Base-by-base conservation (phyloP, 495 filamentous ascomycete species). In the Neurospora tetraspora region DNA sequence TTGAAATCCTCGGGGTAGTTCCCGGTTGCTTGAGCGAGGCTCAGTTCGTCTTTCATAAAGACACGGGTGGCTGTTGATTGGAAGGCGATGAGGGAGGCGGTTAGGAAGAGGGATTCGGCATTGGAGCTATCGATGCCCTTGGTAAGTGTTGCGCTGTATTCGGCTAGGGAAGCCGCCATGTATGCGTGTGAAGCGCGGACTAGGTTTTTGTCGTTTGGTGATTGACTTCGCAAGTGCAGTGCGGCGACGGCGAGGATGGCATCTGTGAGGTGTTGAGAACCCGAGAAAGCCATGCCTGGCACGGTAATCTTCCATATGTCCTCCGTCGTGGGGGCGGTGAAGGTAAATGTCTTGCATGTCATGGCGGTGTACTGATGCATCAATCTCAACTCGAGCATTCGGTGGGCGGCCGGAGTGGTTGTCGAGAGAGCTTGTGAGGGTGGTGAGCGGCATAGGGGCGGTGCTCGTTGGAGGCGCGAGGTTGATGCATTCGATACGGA, bases 191-290 rank as follows among this genome's bases (percentile, higher is more conserved):
- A 87, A 14, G 86, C 86, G 59, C 85, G 84, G 59, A 88, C 78
- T 11, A 89, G 76, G 40, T 83, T 83, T 74, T 82, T 82, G 72
- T 89, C 86, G 37, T 86, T 80, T 2, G 87, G 87, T 4, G 80
- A 45, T 38, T 82, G 74, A 61, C 82, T 82, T 18, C 87, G 84
- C 38, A 89, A 74, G 71, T 89, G 87, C 18, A 89, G 83, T 27
- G 87, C 87, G 4, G 87, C 86, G 8, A 89, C 86, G 65, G 87
- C 86, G 16, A 89, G 80, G 27, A 89, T 82, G 31, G 87, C 86
- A 69, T 89, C 86, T 73, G 86, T 83, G 23, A 89, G 80, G 72
- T 86, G 86, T 65, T 83, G 81, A 27, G 83, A 82, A 23, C 84
- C 83, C 11, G 84, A 82, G 68, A 88, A 88, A 42, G 87, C 87